Evolutionary conservation across 257 asterid species (phyloP), one percentile per base, ranked within the genome.

Genomic region (Craterostigma plantagineum): DNA sequence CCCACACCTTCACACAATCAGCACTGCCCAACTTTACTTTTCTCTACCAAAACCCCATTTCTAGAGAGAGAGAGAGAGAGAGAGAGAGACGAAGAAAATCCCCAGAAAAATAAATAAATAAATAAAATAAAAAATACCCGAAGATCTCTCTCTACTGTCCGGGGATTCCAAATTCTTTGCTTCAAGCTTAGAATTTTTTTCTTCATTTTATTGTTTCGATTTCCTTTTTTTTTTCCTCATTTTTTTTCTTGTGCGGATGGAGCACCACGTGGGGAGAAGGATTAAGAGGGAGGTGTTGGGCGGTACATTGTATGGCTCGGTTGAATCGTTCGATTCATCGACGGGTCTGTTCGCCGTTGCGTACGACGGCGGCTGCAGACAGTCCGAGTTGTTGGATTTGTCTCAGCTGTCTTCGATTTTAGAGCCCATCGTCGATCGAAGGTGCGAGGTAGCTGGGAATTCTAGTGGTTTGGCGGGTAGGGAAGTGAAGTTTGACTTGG

Each of bases 351-450:
- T 65, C 42, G 58, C 55, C 68, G 66, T 84, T 79, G 73, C 59
- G 34, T 84, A 77, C 45, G 93, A 76, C 38, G 67, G 50, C 66
- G 93, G 93, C 35, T 64, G 50, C 66, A 92, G 93, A 4, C 73
- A 65, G 71, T 62, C 74, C 57, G 92, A 76, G 70, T 73, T 67
- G 14, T 43, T 84, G 70, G 77, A 63, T 18, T 51, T 63, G 51
- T 37, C 63, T 33, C 77, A 62, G 53, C 49, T 74, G 44, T 48
- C 52, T 35, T 34, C 60, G 46, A 63, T 75, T 8, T 42, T 71
- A 72, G 60, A 57, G 53, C 12, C 66, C 38, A 23, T 2, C n/a
- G n/a, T n/a, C 30, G 30, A 23, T 23, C 30, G 30, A 23, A 23
- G 30, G 30, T 23, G 30, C 30, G 30, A 23, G 30, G 30, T 23